These are phyloP conservation scores for Zalerion maritima DNA, from an alignment of 495 filamentous ascomycete genomes.

Conservation along the genomic window DNA sequence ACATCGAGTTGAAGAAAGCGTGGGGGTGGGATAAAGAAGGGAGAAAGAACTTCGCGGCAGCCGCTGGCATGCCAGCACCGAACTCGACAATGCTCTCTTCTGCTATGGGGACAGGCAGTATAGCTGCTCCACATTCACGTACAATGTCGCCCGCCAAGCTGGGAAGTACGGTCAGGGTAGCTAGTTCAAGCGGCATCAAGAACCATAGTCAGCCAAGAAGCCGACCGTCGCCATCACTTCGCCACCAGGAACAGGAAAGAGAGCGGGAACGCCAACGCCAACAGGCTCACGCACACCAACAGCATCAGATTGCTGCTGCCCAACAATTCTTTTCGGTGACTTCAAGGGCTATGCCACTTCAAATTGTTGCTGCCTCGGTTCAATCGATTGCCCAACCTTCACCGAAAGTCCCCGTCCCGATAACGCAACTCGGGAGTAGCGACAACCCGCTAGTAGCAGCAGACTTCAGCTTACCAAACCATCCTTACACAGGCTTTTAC, in stretches of 20 bases:
- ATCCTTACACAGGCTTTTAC: constrained; percentile 61
- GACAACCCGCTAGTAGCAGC: constrained; percentile 54
- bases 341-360: constrained; percentile 10
- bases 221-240: too few species aligned
- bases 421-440: constrained; percentile 29
- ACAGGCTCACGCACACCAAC: constrained; percentile 14
- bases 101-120: neutral
- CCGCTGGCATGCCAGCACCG: constrained; percentile 8
- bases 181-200: constrained; percentile 3
- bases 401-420: constrained; percentile 12
- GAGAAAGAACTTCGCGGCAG: constrained; percentile 7
- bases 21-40: constrained; percentile 60
- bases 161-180: neutral
- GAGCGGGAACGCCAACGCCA: too few species aligned
- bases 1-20: constrained; percentile 50
- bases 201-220: too few species aligned
- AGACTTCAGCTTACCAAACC: constrained; percentile 57
- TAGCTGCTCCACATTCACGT: neutral
- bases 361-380: constrained; percentile 14
- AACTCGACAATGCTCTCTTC: constrained; percentile 1
- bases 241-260: too few species aligned
- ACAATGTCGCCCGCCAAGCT: constrained; percentile 5
- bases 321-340: too few species aligned
- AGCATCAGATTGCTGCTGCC: constrained; percentile 9
- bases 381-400: constrained; percentile 10